Conservation (phyloP, 75 land plant species). For the Azolla pinnata region DNA sequence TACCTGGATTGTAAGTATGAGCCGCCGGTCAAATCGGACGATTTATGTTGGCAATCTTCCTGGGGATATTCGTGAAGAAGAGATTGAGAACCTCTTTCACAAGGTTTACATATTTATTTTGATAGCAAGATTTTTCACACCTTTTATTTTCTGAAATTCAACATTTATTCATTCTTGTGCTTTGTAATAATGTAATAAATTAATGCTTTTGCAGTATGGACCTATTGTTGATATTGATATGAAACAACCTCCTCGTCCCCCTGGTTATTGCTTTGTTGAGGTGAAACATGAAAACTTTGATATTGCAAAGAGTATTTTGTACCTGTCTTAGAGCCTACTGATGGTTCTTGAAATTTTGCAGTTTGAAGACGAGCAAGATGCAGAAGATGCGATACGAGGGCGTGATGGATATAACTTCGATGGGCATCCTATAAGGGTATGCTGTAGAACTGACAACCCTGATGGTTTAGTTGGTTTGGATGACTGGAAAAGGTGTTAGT, state of each 20-base stretch:
- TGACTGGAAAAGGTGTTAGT: too few species aligned
- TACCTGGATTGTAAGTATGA: slow-evolving; percentile 14
- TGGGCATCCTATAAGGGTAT: slow-evolving; percentile 15
- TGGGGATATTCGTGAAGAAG: slow-evolving; percentile 26
- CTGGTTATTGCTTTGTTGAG: slow-evolving; percentile 85
- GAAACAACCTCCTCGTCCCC: slow-evolving; percentile 74
- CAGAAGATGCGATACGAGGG: slow-evolving; percentile 23
- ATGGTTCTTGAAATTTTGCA: slow-evolving; percentile 1
- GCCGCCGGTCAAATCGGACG: slow-evolving; percentile 42
- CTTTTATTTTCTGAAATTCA: too few species aligned
- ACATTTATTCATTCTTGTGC: too few species aligned
- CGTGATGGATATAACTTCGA: slow-evolving; percentile 25
- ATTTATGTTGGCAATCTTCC: slow-evolving; percentile 45
- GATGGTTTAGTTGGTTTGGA: too few species aligned
- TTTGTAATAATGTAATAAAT: too few species aligned
- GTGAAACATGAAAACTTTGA: not conserved
- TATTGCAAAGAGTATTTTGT: not conserved
- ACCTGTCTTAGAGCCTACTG: not conserved
- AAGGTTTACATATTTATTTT: slow-evolving; percentile 14
- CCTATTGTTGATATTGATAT: slow-evolving; percentile 63
- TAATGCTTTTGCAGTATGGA: slow-evolving; percentile 53
- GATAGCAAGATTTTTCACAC: too few species aligned
- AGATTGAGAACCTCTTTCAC: slow-evolving; percentile 26
- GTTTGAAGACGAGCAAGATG: slow-evolving; percentile 26
- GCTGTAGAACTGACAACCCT: too few species aligned